Conservation (phyloP, 176 grass and related monocot genomes). For the Oryza meyeriana region DNA sequence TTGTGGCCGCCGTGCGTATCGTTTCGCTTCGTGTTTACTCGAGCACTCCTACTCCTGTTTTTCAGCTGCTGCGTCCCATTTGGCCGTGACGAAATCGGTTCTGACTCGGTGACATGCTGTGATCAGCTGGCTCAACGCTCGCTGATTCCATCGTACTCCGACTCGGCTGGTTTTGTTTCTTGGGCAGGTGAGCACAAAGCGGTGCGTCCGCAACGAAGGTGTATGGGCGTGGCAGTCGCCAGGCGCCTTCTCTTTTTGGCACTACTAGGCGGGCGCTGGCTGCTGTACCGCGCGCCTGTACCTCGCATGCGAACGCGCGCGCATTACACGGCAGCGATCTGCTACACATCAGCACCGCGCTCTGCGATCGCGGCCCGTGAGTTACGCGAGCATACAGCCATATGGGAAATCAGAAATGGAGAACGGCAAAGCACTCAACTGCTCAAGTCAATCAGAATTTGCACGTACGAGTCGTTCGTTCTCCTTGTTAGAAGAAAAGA, state of each 20-base stretch:
- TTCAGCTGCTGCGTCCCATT: neutral
- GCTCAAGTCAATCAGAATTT: neutral
- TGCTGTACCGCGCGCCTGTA: neutral
- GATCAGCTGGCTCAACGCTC: neutral
- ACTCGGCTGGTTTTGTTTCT: neutral
- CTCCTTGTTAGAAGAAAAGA: too few species aligned
- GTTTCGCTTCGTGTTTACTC: neutral
- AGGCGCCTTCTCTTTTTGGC: constrained; percentile 21
- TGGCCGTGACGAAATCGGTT: neutral
- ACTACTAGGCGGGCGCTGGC: neutral
- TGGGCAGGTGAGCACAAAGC: neutral
- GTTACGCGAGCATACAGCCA: neutral
- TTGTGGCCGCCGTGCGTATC: neutral
- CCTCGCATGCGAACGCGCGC: neutral
- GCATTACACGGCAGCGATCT: neutral
- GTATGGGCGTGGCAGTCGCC: neutral
- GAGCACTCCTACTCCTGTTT: too few species aligned
- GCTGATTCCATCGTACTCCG: constrained; percentile 4
- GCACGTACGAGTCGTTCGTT: too few species aligned
- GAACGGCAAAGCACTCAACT: too few species aligned
- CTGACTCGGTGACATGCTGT: constrained; percentile 11
- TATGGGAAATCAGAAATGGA: too few species aligned
- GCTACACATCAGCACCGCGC: neutral
- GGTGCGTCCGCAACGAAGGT: neutral
- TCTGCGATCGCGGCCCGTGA: neutral